Evolutionary conservation across 257 asterid genomes (phyloP).

Genomic region (Solanum piurae): DNA sequence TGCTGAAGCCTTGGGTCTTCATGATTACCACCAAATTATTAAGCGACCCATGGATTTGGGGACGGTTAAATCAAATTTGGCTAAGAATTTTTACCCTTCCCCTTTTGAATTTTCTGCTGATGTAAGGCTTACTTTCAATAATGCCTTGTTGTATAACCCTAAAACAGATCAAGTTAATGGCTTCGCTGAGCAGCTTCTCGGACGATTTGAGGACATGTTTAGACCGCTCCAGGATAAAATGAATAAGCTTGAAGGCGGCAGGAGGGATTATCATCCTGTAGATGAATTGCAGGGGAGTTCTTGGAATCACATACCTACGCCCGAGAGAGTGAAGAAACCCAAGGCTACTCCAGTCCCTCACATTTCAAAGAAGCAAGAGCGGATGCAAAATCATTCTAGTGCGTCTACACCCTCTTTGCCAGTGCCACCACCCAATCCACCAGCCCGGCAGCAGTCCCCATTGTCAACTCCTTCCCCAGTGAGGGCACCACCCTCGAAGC

Average conservation of each 20-base stretch:
- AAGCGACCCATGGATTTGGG: slow-evolving; percentile 96
- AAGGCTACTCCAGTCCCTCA: slow-evolving; percentile 24
- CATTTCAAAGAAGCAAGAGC: slow-evolving; percentile 34
- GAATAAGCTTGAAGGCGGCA: slow-evolving; percentile 7
- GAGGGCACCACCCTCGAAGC: slow-evolving; percentile 30
- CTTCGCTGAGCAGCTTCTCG: slow-evolving; percentile 53
- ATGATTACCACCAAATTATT: slow-evolving; percentile 80
- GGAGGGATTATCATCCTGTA: slow-evolving; percentile 16
- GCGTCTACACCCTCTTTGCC: slow-evolving; percentile 48
- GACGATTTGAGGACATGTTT: slow-evolving; percentile 62
- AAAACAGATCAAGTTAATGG: slow-evolving; percentile 58
- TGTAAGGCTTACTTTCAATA: slow-evolving; percentile 75
- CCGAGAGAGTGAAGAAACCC: slow-evolving; percentile 35
- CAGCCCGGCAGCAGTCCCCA: slow-evolving; percentile 21
- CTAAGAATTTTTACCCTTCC: slow-evolving; percentile 33
- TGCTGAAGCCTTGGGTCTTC: slow-evolving; percentile 56
- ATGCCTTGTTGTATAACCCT: slow-evolving; percentile 87
- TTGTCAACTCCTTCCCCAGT: slow-evolving; percentile 40
- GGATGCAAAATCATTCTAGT: slow-evolving; percentile 54
- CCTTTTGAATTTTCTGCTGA: slow-evolving; percentile 74
- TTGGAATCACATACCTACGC: slow-evolving; percentile 51
- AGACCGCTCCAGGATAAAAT: slow-evolving; percentile 48
- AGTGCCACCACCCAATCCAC: slow-evolving; percentile 22
- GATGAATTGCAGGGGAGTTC: slow-evolving; percentile 85
- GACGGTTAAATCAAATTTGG: slow-evolving; percentile 58